Evolutionary conservation across 2,329 filamentous ascomycete genomes (phyloP), one percentile per base, ranked within the genome.

Genomic region (Lachnellula willkommii): DNA sequence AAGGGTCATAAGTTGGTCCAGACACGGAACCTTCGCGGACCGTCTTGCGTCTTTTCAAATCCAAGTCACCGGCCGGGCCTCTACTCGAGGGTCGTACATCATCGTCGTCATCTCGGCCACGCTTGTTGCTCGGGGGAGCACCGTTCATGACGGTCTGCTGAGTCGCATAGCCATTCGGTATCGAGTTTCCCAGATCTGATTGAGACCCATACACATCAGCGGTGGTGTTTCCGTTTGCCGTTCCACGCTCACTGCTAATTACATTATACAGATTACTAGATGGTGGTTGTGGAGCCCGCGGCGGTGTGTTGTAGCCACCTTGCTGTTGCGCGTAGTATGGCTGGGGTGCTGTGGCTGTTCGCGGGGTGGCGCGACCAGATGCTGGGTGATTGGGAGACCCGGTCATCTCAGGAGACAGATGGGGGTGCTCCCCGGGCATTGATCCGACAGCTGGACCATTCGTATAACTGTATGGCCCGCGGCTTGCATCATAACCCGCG

Each of bases 191-290:
- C 71, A 85, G 76, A 64, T 88, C 85, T 5, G 80, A 74, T 24
- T 88, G 79, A 15, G 84, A 79, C 36, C 82, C 80, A 69, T 95
- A 95, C 6, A 85, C 81, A 63, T 95, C 89, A 50, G 80, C 80
- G 20, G 79, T 74, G 12, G 82, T 73, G 32, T 78, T 79, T n/a
- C 87, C 87, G 63, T 89, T 90, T 17, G 81, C 75, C 11, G 83
- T 72, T 32, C 78, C 82, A 26, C 89, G 82, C 57, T 90, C 88
- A 69, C 89, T 90, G 70, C 87, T 92, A 75, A 95, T 91, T 60
- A 95, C 87, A 71, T 85, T 95, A 78, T 95, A 95, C 50, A 96
- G 77, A 69, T 85, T 95, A 76, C 89, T 92, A 1, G 89, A 85
- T 3, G 87, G 80, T 57, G 84, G 78, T 55, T 79, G 76, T 53